Conservation (phyloP, 768 basidiomycete species). For the Collybia sp. region DNA sequence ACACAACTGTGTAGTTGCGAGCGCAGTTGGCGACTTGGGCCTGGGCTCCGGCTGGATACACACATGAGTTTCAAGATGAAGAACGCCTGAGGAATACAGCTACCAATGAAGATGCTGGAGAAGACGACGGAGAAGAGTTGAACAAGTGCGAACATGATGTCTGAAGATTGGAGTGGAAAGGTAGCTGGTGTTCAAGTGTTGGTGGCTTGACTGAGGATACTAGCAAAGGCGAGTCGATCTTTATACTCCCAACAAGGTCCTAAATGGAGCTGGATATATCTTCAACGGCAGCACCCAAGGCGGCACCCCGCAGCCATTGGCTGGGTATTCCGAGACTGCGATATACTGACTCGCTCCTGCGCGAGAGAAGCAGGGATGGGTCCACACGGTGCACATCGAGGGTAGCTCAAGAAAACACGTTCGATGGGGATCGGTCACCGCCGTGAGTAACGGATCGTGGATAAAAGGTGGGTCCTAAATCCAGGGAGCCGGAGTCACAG, state of each 20-base stretch:
- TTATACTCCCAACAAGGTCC: too few species aligned
- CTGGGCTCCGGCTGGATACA: not conserved
- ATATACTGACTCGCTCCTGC: too few species aligned
- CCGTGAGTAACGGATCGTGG: too few species aligned
- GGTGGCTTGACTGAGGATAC: too few species aligned
- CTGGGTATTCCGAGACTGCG: too few species aligned
- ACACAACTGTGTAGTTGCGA: conserved; percentile 44
- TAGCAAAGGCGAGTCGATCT: too few species aligned
- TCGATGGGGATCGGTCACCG: too few species aligned
- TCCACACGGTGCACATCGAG: conserved; percentile 1
- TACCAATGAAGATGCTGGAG: conserved; percentile 9
- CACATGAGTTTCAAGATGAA: not conserved
- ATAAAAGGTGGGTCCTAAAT: not conserved
- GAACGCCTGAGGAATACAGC: not conserved
- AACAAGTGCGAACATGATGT: conserved; percentile 13
- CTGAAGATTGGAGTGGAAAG: not conserved
- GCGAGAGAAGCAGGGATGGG: too few species aligned
- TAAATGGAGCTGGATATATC: too few species aligned
- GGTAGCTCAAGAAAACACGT: conserved; percentile 1
- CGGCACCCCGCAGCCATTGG: too few species aligned
- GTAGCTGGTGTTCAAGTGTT: too few species aligned
- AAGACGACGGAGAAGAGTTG: conserved; percentile 5
- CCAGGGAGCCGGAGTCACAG: conserved; percentile 1
- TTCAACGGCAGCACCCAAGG: too few species aligned
- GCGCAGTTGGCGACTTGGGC: conserved; percentile 28